Evolutionary conservation across 176 grass and related monocot genomes (phyloP).

Genomic region (Triticum turgidum): DNA sequence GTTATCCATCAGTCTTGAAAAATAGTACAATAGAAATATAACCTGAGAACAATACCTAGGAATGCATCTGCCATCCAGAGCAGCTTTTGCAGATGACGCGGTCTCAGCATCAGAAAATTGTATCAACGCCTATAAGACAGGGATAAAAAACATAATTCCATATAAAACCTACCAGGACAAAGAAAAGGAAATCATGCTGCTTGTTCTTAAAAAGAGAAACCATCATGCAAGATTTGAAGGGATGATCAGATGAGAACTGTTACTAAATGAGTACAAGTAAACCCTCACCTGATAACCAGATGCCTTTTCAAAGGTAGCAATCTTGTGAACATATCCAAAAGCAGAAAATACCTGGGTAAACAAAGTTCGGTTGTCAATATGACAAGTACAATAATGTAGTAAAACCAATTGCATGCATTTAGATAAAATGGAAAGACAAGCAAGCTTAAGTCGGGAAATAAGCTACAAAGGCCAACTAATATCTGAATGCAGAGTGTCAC

Average conservation of each 20-base stretch:
- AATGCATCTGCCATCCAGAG: slow-evolving; percentile 92
- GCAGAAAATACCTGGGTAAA: slow-evolving; percentile 88
- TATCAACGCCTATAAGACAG: slow-evolving; percentile 71
- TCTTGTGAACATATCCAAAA: slow-evolving; percentile 99
- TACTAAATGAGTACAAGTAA: slow-evolving; percentile 15
- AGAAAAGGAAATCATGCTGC: slow-evolving; percentile 22
- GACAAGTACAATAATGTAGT: slow-evolving; percentile 17
- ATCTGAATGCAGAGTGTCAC: slow-evolving; percentile 6
- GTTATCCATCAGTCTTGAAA: not conserved
- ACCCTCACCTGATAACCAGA: slow-evolving; percentile 84
- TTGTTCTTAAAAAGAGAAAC: not conserved
- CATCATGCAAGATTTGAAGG: not conserved
- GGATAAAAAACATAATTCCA: slow-evolving; percentile 26
- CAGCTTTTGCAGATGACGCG: slow-evolving; percentile 77
- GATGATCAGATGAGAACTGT: not conserved
- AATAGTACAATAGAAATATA: slow-evolving; percentile 29
- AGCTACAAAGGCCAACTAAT: not conserved
- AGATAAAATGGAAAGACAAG: slow-evolving; percentile 20
- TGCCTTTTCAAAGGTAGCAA: slow-evolving; percentile 96
- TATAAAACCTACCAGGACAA: slow-evolving; percentile 6
- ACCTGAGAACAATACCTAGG: slow-evolving; percentile 59
- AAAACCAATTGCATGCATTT: slow-evolving; percentile 29
- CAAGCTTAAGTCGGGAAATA: slow-evolving; percentile 4
- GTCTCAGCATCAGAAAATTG: slow-evolving; percentile 87
- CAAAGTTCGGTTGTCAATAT: slow-evolving; percentile 12